Base-by-base conservation (phyloP, 805 yeast species). In the Starmera quercuum region DNA sequence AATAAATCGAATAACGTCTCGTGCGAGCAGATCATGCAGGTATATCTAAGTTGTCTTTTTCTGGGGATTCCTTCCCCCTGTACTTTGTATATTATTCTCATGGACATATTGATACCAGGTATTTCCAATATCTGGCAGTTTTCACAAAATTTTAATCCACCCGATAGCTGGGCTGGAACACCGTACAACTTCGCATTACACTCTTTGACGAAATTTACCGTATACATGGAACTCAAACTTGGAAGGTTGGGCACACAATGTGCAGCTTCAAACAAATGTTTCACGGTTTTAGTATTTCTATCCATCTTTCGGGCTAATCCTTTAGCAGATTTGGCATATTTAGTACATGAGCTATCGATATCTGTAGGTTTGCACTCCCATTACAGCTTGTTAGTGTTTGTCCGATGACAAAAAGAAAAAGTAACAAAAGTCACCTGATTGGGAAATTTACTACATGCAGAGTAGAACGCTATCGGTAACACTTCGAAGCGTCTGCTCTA, bases 21-120 rank as follows among this genome's bases (percentile, higher is more conserved):
- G 7, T 45, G 38, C 4, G 44, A 38, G 37, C 66, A 61, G 3
- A 45, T 33, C n/a, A 44, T 30, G 34, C 66, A 61, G 5, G 37
- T 35, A 37, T 51, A 51, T 13, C 43, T 25, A 14, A 59, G 40
- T 5, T 23, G 28, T 13, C 56, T 19, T 6, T 34, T 28, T 42
- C 54, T 29, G 17, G 39, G 9, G 35, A 26, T 34, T 36, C 45
- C 47, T 26, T 19, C 30, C 13, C 14, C 17, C 14, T 10, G 17
- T 3, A 6, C 7, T 30, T 10, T 22, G 36, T 22, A 49, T 3
- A 35, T 40, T 5, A 46, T 34, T 20, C 50, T 39, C 51, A 55
- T 51, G 6, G 37, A 26, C 31, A 50, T 32, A 23, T 48, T 59
- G n/a, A 46, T 25, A 6, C 53, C 52, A 3, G 65, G 56, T 9